A percentile compares a stretch with the other conserved stretches of the same genome.
Conservation (phyloP, 257 asterid genomes). For the Nicotiana paniculata region DNA sequence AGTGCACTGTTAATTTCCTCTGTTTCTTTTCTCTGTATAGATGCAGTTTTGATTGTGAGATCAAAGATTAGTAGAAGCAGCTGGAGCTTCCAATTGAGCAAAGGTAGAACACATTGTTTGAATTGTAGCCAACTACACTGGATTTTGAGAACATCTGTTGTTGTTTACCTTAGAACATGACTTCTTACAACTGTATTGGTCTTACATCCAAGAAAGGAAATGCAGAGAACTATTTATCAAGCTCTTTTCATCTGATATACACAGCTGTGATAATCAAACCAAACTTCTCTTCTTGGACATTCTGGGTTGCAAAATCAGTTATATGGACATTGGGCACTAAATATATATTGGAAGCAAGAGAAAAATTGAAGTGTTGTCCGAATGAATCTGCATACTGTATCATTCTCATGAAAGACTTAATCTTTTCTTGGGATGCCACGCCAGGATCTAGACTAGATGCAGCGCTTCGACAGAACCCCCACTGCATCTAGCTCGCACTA, state of each 20-base stretch:
- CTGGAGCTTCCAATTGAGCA: slow-evolving; percentile 4
- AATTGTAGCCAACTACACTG: not conserved
- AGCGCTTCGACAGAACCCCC: not conserved
- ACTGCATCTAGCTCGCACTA: not conserved
- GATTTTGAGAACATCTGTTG: slow-evolving; percentile 9
- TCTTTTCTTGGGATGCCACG: not conserved
- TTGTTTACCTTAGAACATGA: slow-evolving; percentile 1
- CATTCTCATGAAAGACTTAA: not conserved
- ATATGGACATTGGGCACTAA: not conserved
- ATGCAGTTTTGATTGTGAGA: not conserved
- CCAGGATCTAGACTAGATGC: not conserved
- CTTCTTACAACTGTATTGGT: slow-evolving; percentile 4
- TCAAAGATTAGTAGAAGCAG: slow-evolving; percentile 13
- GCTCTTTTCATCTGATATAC: not conserved
- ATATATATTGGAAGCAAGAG: not conserved
- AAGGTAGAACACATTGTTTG: slow-evolving; percentile 10
- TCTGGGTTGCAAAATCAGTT: not conserved
- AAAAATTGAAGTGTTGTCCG: not conserved
- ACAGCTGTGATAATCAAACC: not conserved
- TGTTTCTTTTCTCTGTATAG: not conserved
- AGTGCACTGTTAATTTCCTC: not conserved
- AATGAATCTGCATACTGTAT: not conserved
- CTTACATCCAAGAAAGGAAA: not conserved
- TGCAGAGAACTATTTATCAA: not conserved
- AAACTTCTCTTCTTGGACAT: not conserved